Conservation (phyloP, 306 rosid genomes). For the Albizia julibrissin region DNA sequence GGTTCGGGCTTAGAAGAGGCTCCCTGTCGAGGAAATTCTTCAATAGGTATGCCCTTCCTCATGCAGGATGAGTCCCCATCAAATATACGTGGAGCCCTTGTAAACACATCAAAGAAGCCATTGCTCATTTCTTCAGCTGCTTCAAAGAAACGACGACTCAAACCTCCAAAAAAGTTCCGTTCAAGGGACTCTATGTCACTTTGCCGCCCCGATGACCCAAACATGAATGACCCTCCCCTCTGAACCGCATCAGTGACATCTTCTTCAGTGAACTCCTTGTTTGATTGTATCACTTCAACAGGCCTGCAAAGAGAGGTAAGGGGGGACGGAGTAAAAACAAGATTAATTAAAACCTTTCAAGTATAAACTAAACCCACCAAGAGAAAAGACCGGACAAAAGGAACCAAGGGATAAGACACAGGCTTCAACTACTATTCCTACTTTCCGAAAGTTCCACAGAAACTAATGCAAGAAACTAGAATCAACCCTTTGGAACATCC, state of each 20-base stretch:
- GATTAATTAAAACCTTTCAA: neutral
- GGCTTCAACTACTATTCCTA: neutral
- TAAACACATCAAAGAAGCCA: conserved; percentile 52
- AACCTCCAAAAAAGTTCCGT: conserved; percentile 52
- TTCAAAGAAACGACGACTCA: conserved; percentile 58
- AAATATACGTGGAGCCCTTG: conserved; percentile 42
- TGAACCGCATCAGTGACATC: conserved; percentile 68
- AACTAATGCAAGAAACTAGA: neutral
- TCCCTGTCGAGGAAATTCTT: conserved; percentile 39
- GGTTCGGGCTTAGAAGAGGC: conserved; percentile 41
- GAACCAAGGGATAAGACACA: neutral
- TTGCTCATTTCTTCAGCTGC: conserved; percentile 77
- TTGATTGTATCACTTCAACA: conserved; percentile 74
- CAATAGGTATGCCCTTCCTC: conserved; percentile 60
- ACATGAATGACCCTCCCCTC: conserved; percentile 57
- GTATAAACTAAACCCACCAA: neutral
- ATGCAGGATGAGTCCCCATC: conserved; percentile 48
- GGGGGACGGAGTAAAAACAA: neutral
- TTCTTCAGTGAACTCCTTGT: conserved; percentile 79
- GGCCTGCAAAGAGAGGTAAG: conserved; percentile 53
- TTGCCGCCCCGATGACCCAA: conserved; percentile 58
- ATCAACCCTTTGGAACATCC: neutral
- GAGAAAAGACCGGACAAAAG: neutral
- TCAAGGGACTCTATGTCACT: conserved; percentile 70
- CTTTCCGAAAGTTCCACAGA: neutral